phyloP scores from a whole-genome alignment of 345 rosid species.

The Hibiscus trionum region DNA sequence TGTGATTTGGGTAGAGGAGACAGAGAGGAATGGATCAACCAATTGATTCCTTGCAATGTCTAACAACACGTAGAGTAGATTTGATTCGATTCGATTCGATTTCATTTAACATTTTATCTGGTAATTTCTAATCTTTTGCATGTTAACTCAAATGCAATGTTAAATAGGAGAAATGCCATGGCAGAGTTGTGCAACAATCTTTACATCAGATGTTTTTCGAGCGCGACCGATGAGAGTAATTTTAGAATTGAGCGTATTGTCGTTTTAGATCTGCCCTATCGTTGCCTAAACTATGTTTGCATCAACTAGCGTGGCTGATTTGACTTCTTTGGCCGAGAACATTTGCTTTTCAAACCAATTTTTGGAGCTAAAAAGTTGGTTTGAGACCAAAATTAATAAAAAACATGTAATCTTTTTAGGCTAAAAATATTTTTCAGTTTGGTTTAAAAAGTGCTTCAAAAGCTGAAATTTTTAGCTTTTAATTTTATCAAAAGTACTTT shows the following conservation, averaged over 20 bases:
- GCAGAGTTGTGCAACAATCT: slow-evolving; percentile 19
- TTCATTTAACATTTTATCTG: not conserved
- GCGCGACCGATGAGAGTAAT: slow-evolving; percentile 76
- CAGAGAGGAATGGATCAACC: not conserved
- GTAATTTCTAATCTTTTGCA: not conserved
- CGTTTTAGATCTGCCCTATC: slow-evolving; percentile 41
- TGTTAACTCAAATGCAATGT: not conserved
- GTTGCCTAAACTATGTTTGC: slow-evolving; percentile 18
- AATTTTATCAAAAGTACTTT: too few relatives aligned
- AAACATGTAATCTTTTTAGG: too few relatives aligned
- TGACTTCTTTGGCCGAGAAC: slow-evolving; percentile 62
- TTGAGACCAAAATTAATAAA: too few relatives aligned
- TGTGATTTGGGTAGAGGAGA: not conserved
- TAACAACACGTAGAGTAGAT: not conserved
- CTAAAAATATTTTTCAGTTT: too few relatives aligned
- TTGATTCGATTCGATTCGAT: not conserved
- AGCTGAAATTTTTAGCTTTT: too few relatives aligned
- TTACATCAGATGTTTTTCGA: slow-evolving; percentile 40
- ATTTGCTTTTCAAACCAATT: slow-evolving; percentile 15
- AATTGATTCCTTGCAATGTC: not conserved
- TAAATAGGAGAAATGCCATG: too few relatives aligned
- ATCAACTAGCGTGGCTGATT: slow-evolving; percentile 59
- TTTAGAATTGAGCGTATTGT: slow-evolving; percentile 57
- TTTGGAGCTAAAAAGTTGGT: too few relatives aligned
- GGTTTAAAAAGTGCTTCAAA: too few relatives aligned